Evolutionary conservation across 495 filamentous ascomycete genomes (phyloP), one percentile per base, ranked within the genome.

Genomic region (Penicillium ochrochloron): DNA sequence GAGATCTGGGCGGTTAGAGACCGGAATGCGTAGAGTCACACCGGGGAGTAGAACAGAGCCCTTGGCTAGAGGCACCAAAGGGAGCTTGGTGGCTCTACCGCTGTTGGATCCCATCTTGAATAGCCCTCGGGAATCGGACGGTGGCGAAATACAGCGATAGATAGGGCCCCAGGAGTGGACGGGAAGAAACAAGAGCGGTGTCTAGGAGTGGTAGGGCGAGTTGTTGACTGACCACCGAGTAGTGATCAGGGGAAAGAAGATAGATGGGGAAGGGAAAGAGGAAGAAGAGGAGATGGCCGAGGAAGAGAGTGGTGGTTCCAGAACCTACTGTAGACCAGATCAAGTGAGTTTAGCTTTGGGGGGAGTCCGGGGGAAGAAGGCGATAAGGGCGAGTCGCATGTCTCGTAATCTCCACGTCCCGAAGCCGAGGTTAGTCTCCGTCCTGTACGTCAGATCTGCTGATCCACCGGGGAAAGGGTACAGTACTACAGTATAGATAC

Each of bases 1-100:
- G 61, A 97, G 87, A 73, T 97, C 94, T 34, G 91, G 85, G 15
- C 93, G 90, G 73, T 89, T 90, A 29, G 86, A 79, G 25, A 96
- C 86, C 21, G 90, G 85, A 55, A 97, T 88, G 62, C 92, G 86
- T 33, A 93, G 78, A 42, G 91, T 88, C 19, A 90, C 86, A 55
- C 93, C 92, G 23, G 93, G 94, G 0, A 97, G 84, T 29, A 97
- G 85, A 41, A 96, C 90, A 39, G 83, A 83, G 68, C 87, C 87
- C 63, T 88, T 86, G 21, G 91, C 84, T 29, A 96, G 83, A 23
- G 90, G 89, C 57, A 97, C 88, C 64, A 97, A 76, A 46, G 92
- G 90, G 25, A 96, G 79, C 62, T 83, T 85, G 56, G 77, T 77
- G 7, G 80, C 73, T 68, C 77, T 81, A 60, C 70, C 75, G 62